Evolutionary conservation across 345 rosid genomes (phyloP).

Genomic region (Eucalyptus pauciflora): DNA sequence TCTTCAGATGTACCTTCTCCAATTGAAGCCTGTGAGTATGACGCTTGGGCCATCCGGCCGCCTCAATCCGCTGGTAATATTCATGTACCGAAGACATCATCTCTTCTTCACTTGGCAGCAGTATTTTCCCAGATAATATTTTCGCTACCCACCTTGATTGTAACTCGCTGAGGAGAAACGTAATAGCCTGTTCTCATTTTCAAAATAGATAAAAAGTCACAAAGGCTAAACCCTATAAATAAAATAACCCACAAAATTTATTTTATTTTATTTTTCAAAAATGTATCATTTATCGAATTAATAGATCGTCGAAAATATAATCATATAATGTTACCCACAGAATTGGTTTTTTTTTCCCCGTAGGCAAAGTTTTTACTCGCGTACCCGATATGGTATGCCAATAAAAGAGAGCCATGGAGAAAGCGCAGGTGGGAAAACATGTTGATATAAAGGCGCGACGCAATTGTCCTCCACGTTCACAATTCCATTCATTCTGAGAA

Average conservation of each 20-base stretch:
- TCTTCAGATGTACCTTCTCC: neutral
- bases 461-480: constrained; percentile 6
- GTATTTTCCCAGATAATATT: neutral
- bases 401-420: constrained; percentile 1
- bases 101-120: neutral
- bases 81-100: neutral
- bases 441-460: constrained; percentile 1
- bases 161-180: neutral
- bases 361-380: neutral
- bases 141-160: constrained; percentile 1
- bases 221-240: neutral
- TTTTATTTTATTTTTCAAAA: neutral
- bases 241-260: neutral
- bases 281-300: neutral
- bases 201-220: neutral
- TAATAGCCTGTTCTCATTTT: neutral
- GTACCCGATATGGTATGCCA: neutral
- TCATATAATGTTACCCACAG: neutral
- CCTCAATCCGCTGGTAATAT: neutral
- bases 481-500: neutral
- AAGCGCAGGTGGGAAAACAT: neutral
- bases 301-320: neutral
- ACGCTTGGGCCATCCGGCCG: neutral
- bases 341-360: neutral
- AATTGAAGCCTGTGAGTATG: neutral